Percentiles rank a stretch among this genome's conserved stretches.
These are phyloP conservation scores for Cruciata laevipes DNA, from an alignment of 257 asterid genomes.

Conservation along the genomic window DNA sequence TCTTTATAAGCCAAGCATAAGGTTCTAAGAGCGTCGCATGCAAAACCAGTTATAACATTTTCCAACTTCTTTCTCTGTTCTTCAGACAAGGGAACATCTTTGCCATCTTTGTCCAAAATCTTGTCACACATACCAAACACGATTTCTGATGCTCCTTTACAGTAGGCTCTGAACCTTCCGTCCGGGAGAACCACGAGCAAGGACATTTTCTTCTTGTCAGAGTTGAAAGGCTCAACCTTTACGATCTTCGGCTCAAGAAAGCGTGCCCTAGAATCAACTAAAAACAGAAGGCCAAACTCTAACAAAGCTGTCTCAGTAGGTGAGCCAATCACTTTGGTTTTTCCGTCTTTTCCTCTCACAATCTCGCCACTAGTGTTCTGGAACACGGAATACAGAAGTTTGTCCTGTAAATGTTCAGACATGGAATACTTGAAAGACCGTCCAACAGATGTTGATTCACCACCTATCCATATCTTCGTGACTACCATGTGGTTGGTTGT, in stretches of 20 bases:
- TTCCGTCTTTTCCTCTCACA: slow-evolving; percentile 47
- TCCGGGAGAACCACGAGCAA: slow-evolving; percentile 47
- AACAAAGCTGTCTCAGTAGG: slow-evolving; percentile 80
- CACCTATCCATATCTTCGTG: slow-evolving; percentile 66
- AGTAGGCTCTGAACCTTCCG: slow-evolving; percentile 38
- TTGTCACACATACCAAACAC: slow-evolving; percentile 51
- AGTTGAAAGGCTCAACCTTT: slow-evolving; percentile 66
- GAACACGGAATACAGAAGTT: slow-evolving; percentile 44
- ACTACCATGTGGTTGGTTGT: slow-evolving; percentile 93
- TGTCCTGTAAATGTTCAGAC: slow-evolving; percentile 30
- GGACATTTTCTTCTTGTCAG: slow-evolving; percentile 70
- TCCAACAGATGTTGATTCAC: slow-evolving; percentile 41
- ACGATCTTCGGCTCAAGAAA: slow-evolving; percentile 29
- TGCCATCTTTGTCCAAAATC: slow-evolving; percentile 42
- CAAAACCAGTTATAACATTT: slow-evolving; percentile 41
- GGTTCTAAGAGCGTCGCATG: slow-evolving; percentile 63
- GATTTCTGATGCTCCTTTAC: slow-evolving; percentile 74
- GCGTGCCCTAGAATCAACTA: slow-evolving; percentile 26
- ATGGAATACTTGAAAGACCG: slow-evolving; percentile 21
- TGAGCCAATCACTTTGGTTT: slow-evolving; percentile 49
- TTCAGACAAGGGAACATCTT: slow-evolving; percentile 35
- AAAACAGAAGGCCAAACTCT: slow-evolving; percentile 47
- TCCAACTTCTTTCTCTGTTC: slow-evolving; percentile 38
- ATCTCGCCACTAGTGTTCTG: slow-evolving; percentile 68
- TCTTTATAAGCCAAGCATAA: slow-evolving; percentile 64